Evolutionary conservation across 805 yeast species (phyloP).

Genomic region (Candida wancherniae): DNA sequence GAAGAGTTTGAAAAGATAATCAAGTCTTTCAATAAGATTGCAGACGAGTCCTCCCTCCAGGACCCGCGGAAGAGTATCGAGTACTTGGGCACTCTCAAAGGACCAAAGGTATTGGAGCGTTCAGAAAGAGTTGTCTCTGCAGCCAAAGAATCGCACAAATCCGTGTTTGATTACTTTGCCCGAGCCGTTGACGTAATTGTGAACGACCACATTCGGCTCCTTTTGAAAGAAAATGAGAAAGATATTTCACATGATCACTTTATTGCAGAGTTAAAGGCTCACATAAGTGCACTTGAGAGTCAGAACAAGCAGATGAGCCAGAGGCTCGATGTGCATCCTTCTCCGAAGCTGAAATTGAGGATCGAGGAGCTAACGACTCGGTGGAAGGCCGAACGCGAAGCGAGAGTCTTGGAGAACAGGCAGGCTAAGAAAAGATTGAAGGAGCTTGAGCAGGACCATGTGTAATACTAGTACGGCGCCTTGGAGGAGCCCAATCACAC

Average conservation of each 20-base stretch:
- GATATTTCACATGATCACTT: conserved; percentile 8
- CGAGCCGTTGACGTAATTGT: conserved; percentile 58
- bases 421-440: conserved; percentile 49
- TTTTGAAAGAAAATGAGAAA: conserved; percentile 31
- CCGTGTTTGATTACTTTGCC: conserved; percentile 51
- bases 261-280: conserved; percentile 19
- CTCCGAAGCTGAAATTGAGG: conserved; percentile 43
- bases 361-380: conserved; percentile 58
- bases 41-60: conserved; percentile 54
- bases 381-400: conserved; percentile 70
- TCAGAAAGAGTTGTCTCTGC: conserved; percentile 1
- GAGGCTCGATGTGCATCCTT: conserved; percentile 14
- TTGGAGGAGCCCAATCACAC: no score
- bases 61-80: conserved; percentile 53
- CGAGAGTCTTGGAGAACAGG: conserved; percentile 55
- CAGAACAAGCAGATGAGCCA: conserved; percentile 27
- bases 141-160: conserved; percentile 34
- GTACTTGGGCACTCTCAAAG: conserved; percentile 26
- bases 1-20: conserved; percentile 48
- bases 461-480: no score
- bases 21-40: conserved; percentile 45
- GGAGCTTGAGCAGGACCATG: conserved; percentile 29
- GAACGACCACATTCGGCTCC: conserved; percentile 46
- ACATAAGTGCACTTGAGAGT: conserved; percentile 15
- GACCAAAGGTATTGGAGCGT: conserved; percentile 8